Evolutionary conservation across 306 rosid genomes (phyloP), one percentile per base, ranked within the genome.

Genomic region (Fagus crenata): DNA sequence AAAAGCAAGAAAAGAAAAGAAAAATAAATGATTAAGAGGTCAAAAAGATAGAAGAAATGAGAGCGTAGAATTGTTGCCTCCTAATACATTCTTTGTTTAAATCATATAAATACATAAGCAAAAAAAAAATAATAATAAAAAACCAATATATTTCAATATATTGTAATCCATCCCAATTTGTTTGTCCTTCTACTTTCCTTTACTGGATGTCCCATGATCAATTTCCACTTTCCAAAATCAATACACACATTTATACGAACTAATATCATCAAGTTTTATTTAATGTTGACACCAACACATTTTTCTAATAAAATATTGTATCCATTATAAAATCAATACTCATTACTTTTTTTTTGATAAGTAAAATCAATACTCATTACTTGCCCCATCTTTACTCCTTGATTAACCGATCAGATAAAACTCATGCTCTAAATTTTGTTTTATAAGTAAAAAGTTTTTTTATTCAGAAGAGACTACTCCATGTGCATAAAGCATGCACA

Each of bases 41-140:
- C 41, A 65, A 67, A 75, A 22, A 11, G 39, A 42, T 12, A 67
- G 73, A 64, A 40, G 8, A 51, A 22, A 74, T 31, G 33, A 65
- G 71, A 7, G 71, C 13, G 13, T 7, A 28, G 11, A 58, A 2
- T 59, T 59, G 67, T 35, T 12, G 51, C 67, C 13, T 28, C 40
- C 67, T 31, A 32, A 7, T 32, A 32, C 31, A 32, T 63, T 63
- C 18, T 36, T 63, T 36, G 46, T 14, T 36, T 36, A 36, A 14
- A 63, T 35, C 28, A 36, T 36, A 35, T 15, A 36, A 28, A 63
- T 36, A 40, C 28, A 35, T 14, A 63, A 1, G n/a, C 6, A 18
- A 63, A 14, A 17, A 35, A 36, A 22, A 22, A 22, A 22, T n/a
- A n/a, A n/a, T n/a, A 22, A 22, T 22, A 22, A 22, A 58, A 58